Evolutionary conservation across 179 eudicot species (phyloP), one percentile per base, ranked within the genome.

Genomic region (Heliamphora pulchella): DNA sequence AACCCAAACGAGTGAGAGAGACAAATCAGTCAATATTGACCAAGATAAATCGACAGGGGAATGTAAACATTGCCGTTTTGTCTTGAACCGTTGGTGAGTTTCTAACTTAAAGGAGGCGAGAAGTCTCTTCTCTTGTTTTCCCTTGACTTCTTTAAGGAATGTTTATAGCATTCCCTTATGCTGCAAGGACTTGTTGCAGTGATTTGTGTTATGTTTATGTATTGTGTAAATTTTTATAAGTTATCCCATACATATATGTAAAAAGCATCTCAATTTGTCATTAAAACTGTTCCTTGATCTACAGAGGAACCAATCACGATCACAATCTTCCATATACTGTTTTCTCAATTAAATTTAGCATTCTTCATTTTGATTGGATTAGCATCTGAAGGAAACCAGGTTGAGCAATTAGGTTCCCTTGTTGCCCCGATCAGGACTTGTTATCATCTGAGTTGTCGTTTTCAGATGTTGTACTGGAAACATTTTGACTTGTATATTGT

Each of bases 211-310:
- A 53, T 75, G 76, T 78, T 77, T 55, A 22, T 82, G 72, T 76
- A 8, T 72, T 53, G 82, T 81, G 76, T 81, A 83, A 78, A 79
- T 78, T 81, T 75, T 51, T 75, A 81, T 85, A 85, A 85, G 68
- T 74, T 83, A 83, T 81, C 17, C 77, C 51, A 8, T 44, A 31
- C 22, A 46, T 10, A n/a, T 67, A 46, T 55, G 76, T 71, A 79
- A 20, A 59, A 53, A 79, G 81, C 2, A 63, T 50, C 58, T 58
- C 76, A 0, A 46, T 58, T 79, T 4, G 15, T 78, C 65, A 39
- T 68, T 10, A 43, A 54, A 0, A 15, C 31, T 54, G 10, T 41
- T 68, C 13, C 59, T 53, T 54, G 13, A 57, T 58, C 69, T 17
- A 2, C 31, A 8, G 64, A 78, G n/a, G 39, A 66, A 39, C 11